Evolutionary conservation across 108 stramenopile genomes (phyloP).

Genomic region (Nitzschia sp.): DNA sequence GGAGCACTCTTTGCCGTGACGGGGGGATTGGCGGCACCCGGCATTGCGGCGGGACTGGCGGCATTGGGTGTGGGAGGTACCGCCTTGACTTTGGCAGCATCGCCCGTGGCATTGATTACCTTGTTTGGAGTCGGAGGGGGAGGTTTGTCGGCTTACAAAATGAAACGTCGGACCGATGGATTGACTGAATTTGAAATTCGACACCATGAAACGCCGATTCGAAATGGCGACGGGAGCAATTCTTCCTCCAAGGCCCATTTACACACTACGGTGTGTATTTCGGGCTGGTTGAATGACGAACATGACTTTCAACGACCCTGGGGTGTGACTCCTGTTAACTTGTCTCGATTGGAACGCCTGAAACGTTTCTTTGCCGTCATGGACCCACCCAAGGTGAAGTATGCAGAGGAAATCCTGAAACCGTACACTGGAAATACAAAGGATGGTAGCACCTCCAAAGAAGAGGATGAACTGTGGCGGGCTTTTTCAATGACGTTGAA

Average conservation of each 20-base stretch:
- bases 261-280: conserved; percentile 50
- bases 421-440: neutral
- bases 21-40: conserved; percentile 62
- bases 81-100: conserved; percentile 49
- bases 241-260: conserved; percentile 47
- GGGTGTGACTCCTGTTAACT: conserved; percentile 51
- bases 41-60: conserved; percentile 57
- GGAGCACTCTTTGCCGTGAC: conserved; percentile 73
- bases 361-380: conserved; percentile 57
- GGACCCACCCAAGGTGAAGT: conserved; percentile 41
- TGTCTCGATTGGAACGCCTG: conserved; percentile 24
- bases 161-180: conserved; percentile 61
- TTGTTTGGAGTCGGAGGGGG: conserved; percentile 67
- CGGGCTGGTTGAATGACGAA: conserved; percentile 60
- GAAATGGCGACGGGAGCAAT: conserved; percentile 34
- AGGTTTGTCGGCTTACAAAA: conserved; percentile 63
- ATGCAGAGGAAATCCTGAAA: neutral
- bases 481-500: conserved; percentile 24
- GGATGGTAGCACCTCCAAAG: neutral
- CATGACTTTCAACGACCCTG: conserved; percentile 66
- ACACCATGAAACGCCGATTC: conserved; percentile 49
- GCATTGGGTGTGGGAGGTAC: conserved; percentile 56
- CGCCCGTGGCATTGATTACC: conserved; percentile 45
- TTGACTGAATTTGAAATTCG: conserved; percentile 55
- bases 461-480: conserved; percentile 44